These are phyloP conservation scores for Colletotrichum sp. DNA, from an alignment of 2,329 filamentous ascomycete species.

Conservation along the genomic window DNA sequence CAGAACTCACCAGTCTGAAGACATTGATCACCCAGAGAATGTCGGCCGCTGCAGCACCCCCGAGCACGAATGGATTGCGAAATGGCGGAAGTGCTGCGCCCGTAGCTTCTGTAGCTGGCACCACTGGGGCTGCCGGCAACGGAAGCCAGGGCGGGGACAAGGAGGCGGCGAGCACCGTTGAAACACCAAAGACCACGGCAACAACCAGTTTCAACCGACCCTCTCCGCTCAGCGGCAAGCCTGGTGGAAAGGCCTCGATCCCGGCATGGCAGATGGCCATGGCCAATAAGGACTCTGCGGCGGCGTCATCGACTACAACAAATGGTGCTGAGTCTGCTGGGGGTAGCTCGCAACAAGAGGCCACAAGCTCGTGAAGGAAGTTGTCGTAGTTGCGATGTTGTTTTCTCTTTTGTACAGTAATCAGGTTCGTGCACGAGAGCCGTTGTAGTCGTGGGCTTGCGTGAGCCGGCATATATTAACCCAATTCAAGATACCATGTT, in stretches of 20 bases:
- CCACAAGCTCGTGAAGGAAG: neutral
- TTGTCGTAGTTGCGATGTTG: neutral
- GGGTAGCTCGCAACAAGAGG: slow-evolving; percentile 20
- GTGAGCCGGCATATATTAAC: neutral
- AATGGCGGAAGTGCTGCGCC: slow-evolving; percentile 26
- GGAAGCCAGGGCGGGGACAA: slow-evolving; percentile 32
- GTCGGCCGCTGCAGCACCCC: slow-evolving; percentile 36
- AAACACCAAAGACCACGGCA: slow-evolving; percentile 36
- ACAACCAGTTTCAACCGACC: slow-evolving; percentile 31
- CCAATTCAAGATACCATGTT: neutral
- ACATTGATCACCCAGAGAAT: slow-evolving; percentile 75
- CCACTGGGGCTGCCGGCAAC: slow-evolving; percentile 26
- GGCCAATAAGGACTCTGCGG: slow-evolving; percentile 49
- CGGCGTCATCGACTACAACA: slow-evolving; percentile 29
- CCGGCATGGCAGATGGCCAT: slow-evolving; percentile 82
- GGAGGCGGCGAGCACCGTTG: slow-evolving; percentile 29
- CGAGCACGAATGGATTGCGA: slow-evolving; percentile 28
- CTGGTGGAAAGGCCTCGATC: slow-evolving; percentile 68
- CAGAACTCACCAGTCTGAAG: slow-evolving; percentile 91
- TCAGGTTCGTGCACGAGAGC: neutral
- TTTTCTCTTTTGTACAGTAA: neutral
- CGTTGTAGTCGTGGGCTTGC: neutral
- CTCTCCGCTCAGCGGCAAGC: slow-evolving; percentile 41
- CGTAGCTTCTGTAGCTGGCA: neutral
- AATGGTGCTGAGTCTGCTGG: slow-evolving; percentile 24